Evolutionary conservation across 345 rosid species (phyloP), one percentile per base, ranked within the genome.

Genomic region (Citrus sinensis): DNA sequence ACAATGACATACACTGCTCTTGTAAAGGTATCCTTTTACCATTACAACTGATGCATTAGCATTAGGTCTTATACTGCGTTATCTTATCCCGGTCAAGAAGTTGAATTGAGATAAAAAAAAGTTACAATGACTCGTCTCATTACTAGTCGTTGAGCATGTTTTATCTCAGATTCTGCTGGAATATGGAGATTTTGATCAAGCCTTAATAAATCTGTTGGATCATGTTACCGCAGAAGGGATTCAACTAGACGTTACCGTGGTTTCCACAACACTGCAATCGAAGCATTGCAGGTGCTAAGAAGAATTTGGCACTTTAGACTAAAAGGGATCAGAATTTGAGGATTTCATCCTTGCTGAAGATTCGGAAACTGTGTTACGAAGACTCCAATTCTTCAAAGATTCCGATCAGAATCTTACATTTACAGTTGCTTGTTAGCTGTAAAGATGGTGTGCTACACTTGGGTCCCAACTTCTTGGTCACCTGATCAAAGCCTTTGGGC

Each of bases 231-330:
- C 78, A 27, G 95, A 89, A 75, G 90, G 81, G 75, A 69, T 81
- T 78, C 81, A 83, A 56, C 82, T 80, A 54, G 95, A 93, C 79
- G 61, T 86, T 39, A 78, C 25, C 51, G 75, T 17, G 87, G 87
- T 59, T 88, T 82, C 80, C 77, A 82, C 63, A 74, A 75, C 51
- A 87, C 85, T 16, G 98, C 92, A 10, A 7, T 87, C 37, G 96
- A 92, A 87, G 98, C 98, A 1, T 83, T 95, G 89, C 89, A 88
- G 70, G 91, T 93, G 82, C 76, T 93, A 68, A 35, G 39, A 35
- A 35, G 39, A 35, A 35, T 6, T 35, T 35, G 39, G 39, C 39
- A 35, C 7, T 35, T 35, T 35, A 35, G 8, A 35, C 39, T 6
- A 35, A 35, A 35, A 35, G 39, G 7, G 39, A 1, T 6, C 8